phyloP scores from a whole-genome alignment of 371 early-diverging fungal genomes.

The Mortierella sp. region DNA sequence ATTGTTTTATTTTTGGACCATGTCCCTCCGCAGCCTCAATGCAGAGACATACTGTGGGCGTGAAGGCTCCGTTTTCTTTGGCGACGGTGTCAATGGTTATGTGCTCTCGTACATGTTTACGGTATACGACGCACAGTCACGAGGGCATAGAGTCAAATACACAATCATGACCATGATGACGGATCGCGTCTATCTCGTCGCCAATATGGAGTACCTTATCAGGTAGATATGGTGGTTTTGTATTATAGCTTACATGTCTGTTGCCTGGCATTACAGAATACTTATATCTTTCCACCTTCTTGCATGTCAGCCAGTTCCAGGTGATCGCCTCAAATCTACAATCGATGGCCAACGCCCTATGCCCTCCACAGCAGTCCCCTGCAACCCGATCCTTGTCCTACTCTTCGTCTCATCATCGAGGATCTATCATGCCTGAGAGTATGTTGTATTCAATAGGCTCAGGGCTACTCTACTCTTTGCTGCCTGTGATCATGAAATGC shows the following conservation, averaged over 20 bases:
- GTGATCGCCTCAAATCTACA: conserved; percentile 71
- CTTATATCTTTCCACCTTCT: not conserved
- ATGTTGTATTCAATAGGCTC: conserved; percentile 9
- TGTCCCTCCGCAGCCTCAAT: conserved; percentile 62
- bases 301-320: conserved; percentile 61
- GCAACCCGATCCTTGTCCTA: conserved; percentile 53
- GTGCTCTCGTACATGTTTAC: conserved; percentile 82
- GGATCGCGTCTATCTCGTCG: conserved; percentile 75
- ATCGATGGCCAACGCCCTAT: conserved; percentile 66
- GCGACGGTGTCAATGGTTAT: conserved; percentile 80
- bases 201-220: conserved; percentile 79
- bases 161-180: conserved; percentile 78
- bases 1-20: not conserved
- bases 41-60: conserved; percentile 78
- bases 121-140: conserved; percentile 75
- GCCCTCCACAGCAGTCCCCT: conserved; percentile 59
- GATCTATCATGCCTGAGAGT: conserved; percentile 67
- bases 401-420: conserved; percentile 58
- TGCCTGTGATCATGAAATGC: no score
- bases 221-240: conserved; percentile 55
- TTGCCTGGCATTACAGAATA: not conserved
- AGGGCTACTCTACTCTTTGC: not conserved
- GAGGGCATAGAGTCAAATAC: conserved; percentile 77
- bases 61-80: conserved; percentile 82
- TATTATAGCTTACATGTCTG: not conserved